Percentiles rank a stretch among this genome's conserved stretches.
phyloP scores from a whole-genome alignment of 2,329 filamentous ascomycete genomes.

The Cladosporium velox region DNA sequence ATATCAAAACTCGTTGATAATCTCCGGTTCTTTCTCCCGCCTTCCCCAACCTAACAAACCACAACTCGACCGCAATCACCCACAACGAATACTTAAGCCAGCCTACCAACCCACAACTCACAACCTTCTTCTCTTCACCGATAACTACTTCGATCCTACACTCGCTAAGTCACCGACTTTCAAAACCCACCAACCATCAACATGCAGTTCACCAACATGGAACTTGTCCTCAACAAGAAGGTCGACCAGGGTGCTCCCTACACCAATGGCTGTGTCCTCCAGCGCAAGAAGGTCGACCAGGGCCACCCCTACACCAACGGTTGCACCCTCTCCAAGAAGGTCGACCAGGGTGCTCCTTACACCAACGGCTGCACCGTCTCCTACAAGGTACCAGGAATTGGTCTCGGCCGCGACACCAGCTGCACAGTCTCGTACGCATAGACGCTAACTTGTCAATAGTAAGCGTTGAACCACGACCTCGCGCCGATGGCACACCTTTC shows the following conservation, averaged over 20 bases:
- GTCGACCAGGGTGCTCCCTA: neutral
- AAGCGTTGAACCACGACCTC: neutral
- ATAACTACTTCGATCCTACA: slow-evolving; percentile 12
- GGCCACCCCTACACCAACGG: neutral
- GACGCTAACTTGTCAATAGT: neutral
- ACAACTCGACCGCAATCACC: slow-evolving; percentile 13
- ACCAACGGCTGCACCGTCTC: slow-evolving; percentile 10
- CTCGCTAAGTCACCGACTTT: slow-evolving; percentile 20
- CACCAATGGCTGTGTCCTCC: slow-evolving; percentile 6
- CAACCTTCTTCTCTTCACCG: slow-evolving; percentile 7
- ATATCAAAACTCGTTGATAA: slow-evolving; percentile 7
- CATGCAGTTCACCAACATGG: slow-evolving; percentile 21
- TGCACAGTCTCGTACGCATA: slow-evolving; percentile 13
- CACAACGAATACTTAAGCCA: neutral
- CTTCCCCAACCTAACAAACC: neutral
- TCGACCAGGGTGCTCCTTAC: neutral
- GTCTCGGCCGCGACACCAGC: neutral
- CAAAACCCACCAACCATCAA: slow-evolving; percentile 11
- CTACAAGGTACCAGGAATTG: neutral
- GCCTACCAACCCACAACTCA: slow-evolving; percentile 1
- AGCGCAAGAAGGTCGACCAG: neutral
- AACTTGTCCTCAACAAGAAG: neutral
- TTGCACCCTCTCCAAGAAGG: neutral
- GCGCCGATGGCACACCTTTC: neutral
- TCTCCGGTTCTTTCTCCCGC: slow-evolving; percentile 15